Conservation (phyloP, 2,329 filamentous ascomycete species). For the Pseudopithomyces chartarum region DNA sequence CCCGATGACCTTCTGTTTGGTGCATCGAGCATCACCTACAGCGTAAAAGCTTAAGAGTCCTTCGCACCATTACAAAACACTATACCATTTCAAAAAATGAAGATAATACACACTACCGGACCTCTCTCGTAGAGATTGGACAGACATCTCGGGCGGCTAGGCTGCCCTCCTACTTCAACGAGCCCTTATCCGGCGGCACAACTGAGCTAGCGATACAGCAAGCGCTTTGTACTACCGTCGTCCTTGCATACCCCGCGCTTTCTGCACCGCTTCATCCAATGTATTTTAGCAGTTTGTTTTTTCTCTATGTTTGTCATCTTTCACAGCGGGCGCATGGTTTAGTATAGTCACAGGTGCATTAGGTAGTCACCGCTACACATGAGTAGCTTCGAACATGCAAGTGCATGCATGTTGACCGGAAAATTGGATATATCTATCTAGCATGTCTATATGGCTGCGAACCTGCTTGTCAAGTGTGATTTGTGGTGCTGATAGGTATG, state of each 20-base stretch:
- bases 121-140: not conserved
- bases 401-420: conserved; percentile 1
- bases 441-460: not conserved
- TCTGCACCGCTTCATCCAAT: conserved; percentile 8
- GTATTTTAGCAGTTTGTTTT: conserved; percentile 16
- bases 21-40: not conserved
- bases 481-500: not conserved
- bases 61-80: not conserved
- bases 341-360: not conserved
- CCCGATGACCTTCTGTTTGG: conserved; percentile 22
- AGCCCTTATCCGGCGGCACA: conserved; percentile 19
- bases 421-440: not conserved
- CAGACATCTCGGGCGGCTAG: conserved; percentile 11
- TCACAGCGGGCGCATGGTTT: not conserved
- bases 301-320: conserved; percentile 16
- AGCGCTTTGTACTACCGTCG: conserved; percentile 29
- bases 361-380: not conserved
- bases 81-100: not conserved
- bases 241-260: conserved; percentile 19
- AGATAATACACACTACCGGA: not conserved
- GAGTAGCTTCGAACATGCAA: not conserved
- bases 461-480: not conserved
- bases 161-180: conserved; percentile 2
- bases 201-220: conserved; percentile 22
- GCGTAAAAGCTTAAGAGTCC: not conserved